Conservation (phyloP, 805 yeast genomes). For the Nakazawaea wickerhamii region DNA sequence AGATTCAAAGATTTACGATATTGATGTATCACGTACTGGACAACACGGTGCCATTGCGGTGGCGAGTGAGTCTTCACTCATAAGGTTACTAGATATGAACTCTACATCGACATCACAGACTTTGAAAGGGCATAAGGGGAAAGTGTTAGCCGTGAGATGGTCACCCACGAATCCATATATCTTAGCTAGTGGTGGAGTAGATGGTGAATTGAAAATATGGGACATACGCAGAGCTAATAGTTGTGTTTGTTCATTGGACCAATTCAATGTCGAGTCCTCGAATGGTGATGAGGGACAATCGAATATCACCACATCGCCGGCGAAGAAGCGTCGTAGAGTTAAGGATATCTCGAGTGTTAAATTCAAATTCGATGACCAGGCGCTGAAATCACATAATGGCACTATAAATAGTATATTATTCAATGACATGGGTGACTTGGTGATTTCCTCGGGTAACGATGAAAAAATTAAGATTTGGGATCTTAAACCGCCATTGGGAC, state of each 20-base stretch:
- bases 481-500: slow-evolving; percentile 38
- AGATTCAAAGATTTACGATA: slow-evolving; percentile 56
- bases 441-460: slow-evolving; percentile 72
- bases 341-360: slow-evolving; percentile 12
- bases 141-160: slow-evolving; percentile 62
- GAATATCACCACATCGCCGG: slow-evolving; percentile 21
- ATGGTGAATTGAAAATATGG: slow-evolving; percentile 82
- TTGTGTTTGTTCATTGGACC: slow-evolving; percentile 59
- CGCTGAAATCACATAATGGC: slow-evolving; percentile 64
- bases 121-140: slow-evolving; percentile 54
- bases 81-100: slow-evolving; percentile 67
- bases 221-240: slow-evolving; percentile 69
- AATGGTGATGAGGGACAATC: slow-evolving; percentile 16
- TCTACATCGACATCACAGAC: slow-evolving; percentile 71
- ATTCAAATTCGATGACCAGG: slow-evolving; percentile 5
- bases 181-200: slow-evolving; percentile 75
- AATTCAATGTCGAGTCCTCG: slow-evolving; percentile 23
- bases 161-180: slow-evolving; percentile 58
- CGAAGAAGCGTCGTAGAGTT: slow-evolving; percentile 10
- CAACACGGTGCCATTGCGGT: slow-evolving; percentile 55
- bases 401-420: slow-evolving; percentile 77
- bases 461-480: slow-evolving; percentile 82
- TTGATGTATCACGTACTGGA: slow-evolving; percentile 52
- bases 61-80: slow-evolving; percentile 65
- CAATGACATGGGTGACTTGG: slow-evolving; percentile 57